Base-by-base conservation (phyloP, 2,329 filamentous ascomycete species). In the Teratosphaeria gauchensis region DNA sequence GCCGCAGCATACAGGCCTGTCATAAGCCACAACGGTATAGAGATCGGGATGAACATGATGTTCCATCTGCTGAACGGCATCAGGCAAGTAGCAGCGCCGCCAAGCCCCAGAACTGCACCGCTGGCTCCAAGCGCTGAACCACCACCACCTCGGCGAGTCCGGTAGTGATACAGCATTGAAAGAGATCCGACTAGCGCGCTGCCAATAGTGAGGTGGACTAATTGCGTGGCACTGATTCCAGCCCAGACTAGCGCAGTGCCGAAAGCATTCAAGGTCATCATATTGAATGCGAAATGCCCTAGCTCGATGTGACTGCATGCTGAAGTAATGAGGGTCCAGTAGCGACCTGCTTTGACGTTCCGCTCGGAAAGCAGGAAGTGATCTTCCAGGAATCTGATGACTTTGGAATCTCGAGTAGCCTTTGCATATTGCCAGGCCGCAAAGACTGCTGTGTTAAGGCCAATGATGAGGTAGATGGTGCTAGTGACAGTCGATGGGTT, bases 21-120 rank as follows among this genome's bases (percentile, higher is more conserved):
- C 21, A 74, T 33, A 0, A 65, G 62, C 69, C 71, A 77, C 28
- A 79, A 65, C 9, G 77, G 77, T 8, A 75, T 59, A 0, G 71
- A 68, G 12, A 78, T 56, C 0, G 68, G 65, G 14, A 78, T 68
- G 6, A 73, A 70, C 58, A 74, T 70, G 3, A 78, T 35, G 2
- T 57, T 14, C 52, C 77, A 68, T 19, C 60, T 66, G 1, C 65
- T 51, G 3, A 58, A 66, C 0, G 77, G 77, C 51, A 68, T 60
- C 48, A 78, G 59, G 60, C 71, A 73, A 14, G 77, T 73, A 2
- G 73, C 72, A 2, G 72, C 71, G 8, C 70, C 69, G 2, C 67
- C 71, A 14, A 77, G 54, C 3, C 76, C 77, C 68, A 73, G 73
- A 21, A 78, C 68, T 0, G 71, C 64, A 0, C 76, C 77, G 48